These are phyloP conservation scores for Firmiana major DNA, from an alignment of 345 rosid genomes.

Conservation along the genomic window DNA sequence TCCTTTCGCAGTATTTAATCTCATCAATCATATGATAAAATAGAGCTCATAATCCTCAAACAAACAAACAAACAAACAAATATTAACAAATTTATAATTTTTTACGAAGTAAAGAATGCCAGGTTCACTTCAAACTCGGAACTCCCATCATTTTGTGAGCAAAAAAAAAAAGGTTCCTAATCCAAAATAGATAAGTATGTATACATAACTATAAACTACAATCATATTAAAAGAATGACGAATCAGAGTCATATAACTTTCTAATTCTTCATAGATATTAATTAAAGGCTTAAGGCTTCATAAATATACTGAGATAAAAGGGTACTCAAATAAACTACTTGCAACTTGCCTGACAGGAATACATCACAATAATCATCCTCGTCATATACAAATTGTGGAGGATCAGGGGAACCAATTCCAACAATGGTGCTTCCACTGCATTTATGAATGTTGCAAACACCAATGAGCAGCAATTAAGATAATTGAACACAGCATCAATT, in stretches of 20 bases:
- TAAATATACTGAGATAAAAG: too few relatives aligned
- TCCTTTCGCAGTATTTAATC: background rate
- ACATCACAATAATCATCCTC: conserved; percentile 77
- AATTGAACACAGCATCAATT: background rate
- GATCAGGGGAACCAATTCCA: conserved; percentile 92
- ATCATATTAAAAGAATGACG: too few relatives aligned
- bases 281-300: too few relatives aligned
- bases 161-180: too few relatives aligned
- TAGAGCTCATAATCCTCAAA: background rate
- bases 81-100: background rate
- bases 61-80: background rate
- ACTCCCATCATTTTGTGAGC: too few relatives aligned
- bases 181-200: too few relatives aligned
- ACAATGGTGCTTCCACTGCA: conserved; percentile 93
- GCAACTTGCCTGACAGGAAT: conserved; percentile 71
- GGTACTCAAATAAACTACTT: background rate
- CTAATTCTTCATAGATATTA: too few relatives aligned
- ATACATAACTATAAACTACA: too few relatives aligned
- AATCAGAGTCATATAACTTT: too few relatives aligned
- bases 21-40: background rate
- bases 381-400: conserved; percentile 79
- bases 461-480: background rate
- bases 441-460: conserved; percentile 16
- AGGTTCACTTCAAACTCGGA: background rate
- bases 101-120: conserved; percentile 1